Evolutionary conservation across 768 basidiomycete genomes (phyloP), one percentile per base, ranked within the genome.

Genomic region (Scleroderma bovista): DNA sequence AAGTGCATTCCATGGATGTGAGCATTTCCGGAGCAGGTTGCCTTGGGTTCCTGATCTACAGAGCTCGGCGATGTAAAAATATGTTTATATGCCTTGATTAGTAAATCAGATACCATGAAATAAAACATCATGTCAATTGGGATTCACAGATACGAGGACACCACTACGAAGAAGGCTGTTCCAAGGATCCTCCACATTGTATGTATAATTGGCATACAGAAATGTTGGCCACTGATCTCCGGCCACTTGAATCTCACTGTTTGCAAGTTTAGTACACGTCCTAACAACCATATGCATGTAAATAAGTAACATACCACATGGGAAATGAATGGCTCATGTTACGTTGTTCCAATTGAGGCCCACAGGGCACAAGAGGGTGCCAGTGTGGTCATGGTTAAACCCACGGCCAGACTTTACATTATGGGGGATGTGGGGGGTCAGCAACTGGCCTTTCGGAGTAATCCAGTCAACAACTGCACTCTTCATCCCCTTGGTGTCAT

Each of bases 391-490:
- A 32, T 63, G 56, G 24, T 59, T 36, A 46, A 53, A 59, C 9
- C 60, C 55, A 1, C 46, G 44, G 22, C 55, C 50, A 1, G 34
- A 17, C 37, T 59, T 60, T 22, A 54, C 38, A 29, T 60, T 62
- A 16, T n/a, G 16, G 6, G 42, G 40, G 20, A 46, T 32, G 37
- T 31, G 40, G n/a, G 50, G 55, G 15, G 8, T 37, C 1, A 60
- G 44, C 11, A 50, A 20, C 16, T 55, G 45, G 10, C 61, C 54
- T 26, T 38, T 44, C 1, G 60, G 58, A 10, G 53, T 59, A 10
- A 66, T 62, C 62, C 63, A 65, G 32, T 63, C 55, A 3, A 63
- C n/a, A n/a, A n/a, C n/a, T n/a, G n/a, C n/a, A n/a, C n/a, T n/a
- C n/a, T n/a, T n/a, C n/a, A n/a, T n/a, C n/a, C n/a, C n/a, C n/a